Conservation (phyloP, 164 flowering plant species). For the Platanus orientalis region DNA sequence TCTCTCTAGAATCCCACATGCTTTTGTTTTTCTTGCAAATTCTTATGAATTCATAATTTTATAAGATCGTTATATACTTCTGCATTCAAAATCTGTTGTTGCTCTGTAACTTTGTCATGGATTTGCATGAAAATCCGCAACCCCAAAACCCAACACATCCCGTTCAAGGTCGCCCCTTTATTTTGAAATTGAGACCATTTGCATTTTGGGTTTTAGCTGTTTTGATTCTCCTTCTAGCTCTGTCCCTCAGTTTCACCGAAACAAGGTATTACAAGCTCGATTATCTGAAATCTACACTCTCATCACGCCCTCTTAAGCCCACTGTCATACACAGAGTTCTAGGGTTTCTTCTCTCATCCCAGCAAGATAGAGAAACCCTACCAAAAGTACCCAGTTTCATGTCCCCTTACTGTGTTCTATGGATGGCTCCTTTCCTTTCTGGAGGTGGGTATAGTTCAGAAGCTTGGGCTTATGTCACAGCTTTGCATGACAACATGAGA, state of each 20-base stretch:
- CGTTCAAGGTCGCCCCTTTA: background rate
- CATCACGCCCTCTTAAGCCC: constrained; percentile 20
- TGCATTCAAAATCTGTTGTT: too few species aligned
- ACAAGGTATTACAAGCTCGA: constrained; percentile 10
- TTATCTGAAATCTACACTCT: constrained; percentile 9
- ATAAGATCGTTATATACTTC: too few species aligned
- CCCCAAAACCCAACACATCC: constrained; percentile 4
- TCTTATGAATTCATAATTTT: too few species aligned
- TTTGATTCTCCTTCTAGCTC: constrained; percentile 15
- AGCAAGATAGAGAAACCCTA: constrained; percentile 11
- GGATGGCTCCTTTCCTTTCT: constrained; percentile 90
- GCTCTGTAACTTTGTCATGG: background rate
- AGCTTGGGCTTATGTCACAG: constrained; percentile 73
- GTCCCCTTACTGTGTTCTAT: constrained; percentile 43
- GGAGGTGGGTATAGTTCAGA: constrained; percentile 90
- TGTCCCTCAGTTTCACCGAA: constrained; percentile 14
- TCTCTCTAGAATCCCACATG: too few species aligned
- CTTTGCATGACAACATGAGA: constrained; percentile 30
- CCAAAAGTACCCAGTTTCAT: constrained; percentile 12
- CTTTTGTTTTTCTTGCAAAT: too few species aligned
- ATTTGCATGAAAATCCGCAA: constrained; percentile 5
- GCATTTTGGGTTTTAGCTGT: constrained; percentile 16
- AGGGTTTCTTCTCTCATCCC: constrained; percentile 16
- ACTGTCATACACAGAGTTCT: constrained; percentile 17
- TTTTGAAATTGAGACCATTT: constrained; percentile 11